Evolutionary conservation across 768 basidiomycete genomes (phyloP), one percentile per base, ranked within the genome.

Genomic region (Mycena albidolilacea): DNA sequence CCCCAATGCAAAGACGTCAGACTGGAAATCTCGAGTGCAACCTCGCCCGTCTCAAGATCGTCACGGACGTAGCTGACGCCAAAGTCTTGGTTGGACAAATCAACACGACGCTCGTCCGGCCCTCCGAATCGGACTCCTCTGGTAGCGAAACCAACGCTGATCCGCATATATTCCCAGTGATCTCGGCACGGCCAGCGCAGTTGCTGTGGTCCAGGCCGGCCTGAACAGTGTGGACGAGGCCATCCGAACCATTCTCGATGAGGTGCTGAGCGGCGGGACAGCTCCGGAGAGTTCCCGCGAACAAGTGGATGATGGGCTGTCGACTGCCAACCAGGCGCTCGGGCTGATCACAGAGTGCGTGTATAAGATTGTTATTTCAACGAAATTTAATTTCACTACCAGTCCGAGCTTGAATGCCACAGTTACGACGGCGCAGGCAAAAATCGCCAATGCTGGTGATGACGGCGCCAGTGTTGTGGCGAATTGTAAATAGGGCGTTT

Each of bases 271-370:
- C 37, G 74, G 75, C 0, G 61, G 79, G 30, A 70, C 72, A 6
- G 70, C 80, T 38, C 77, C 79, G n/a, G 76, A 78, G 3, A 68
- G 72, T 23, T 77, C 76, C 21, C 80, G 81, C 66, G 75, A 75
- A 14, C 77, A 78, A 55, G 73, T 77, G 10, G 62, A 64, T 17
- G 39, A 71, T 23, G 81, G 81, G 3, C 57, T 81, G 66, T 70
- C 62, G 15, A 54, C 70, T 11, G 80, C 79, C 2, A 67, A 71
- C 74, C 52, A 67, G 8, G 80, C 79, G 21, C 77, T 82, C 30
- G 58, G 70, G 6, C 50, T 65, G 52, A 79, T 81, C 52, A 79
- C 60, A 11, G 81, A 80, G 81, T 80, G 44, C 67, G 63, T 64
- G 69, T 9, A 46, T 9, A 54, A 15, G n/a, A 61, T 50, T 23